These are phyloP conservation scores for Punica granatum DNA, from an alignment of 345 rosid species.

Conservation along the genomic window DNA sequence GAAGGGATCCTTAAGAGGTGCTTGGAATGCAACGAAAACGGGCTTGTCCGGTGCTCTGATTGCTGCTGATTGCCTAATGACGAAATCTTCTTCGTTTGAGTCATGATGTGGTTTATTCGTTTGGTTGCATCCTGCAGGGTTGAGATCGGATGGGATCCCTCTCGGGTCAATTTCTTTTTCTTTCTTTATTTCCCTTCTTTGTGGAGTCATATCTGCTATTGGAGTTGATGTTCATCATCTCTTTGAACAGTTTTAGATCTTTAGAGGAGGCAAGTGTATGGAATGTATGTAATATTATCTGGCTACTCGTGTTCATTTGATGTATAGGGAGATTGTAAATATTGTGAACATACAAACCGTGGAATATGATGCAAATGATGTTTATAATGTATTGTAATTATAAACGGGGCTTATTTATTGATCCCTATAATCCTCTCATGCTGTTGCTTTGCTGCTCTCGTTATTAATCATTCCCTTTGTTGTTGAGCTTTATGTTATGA, in stretches of 20 bases:
- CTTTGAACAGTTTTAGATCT: slow-evolving; percentile 5
- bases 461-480: background rate
- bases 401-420: background rate
- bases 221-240: slow-evolving; percentile 7
- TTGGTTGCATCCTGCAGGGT: background rate
- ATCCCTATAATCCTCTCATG: background rate
- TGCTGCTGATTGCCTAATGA: slow-evolving; percentile 17
- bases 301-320: background rate
- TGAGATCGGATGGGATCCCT: slow-evolving; percentile 1
- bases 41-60: slow-evolving; percentile 70
- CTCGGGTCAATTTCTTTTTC: too few species aligned
- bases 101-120: background rate
- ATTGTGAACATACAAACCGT: background rate
- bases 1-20: slow-evolving; percentile 68
- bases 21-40: slow-evolving; percentile 79
- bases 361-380: slow-evolving; percentile 3
- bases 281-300: background rate
- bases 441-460: background rate
- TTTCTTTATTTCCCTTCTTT: too few species aligned
- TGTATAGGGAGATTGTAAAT: slow-evolving; percentile 7
- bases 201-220: background rate
- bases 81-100: background rate
- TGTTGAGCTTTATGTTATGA: background rate
- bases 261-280: background rate
- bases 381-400: background rate